These are phyloP conservation scores for Gaultheria prostrata DNA, from an alignment of 148 eudicot genomes.

Conservation along the genomic window DNA sequence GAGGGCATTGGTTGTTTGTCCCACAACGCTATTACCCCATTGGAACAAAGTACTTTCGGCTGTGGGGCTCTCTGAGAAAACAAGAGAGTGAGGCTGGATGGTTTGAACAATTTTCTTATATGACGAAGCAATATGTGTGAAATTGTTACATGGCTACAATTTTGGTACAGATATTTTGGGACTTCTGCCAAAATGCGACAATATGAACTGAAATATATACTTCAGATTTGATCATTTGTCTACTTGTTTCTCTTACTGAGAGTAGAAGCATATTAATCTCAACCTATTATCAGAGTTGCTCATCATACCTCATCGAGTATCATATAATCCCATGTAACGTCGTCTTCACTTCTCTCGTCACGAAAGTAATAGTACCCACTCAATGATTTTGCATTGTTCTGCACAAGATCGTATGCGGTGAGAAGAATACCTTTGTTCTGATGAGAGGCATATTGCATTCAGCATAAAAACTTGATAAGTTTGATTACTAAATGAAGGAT, in stretches of 20 bases:
- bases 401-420: constrained; percentile 90
- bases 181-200: constrained; percentile 63
- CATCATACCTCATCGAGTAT: constrained; percentile 83
- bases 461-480: not conserved
- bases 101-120: not conserved
- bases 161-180: constrained; percentile 72
- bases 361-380: constrained; percentile 40
- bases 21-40: constrained; percentile 89
- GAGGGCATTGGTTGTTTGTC: constrained; percentile 85
- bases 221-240: constrained; percentile 59
- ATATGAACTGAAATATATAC: constrained; percentile 83
- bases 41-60: constrained; percentile 86
- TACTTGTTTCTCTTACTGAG: not conserved
- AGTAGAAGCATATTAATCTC: not conserved
- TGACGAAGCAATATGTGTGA: not conserved
- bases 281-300: not conserved
- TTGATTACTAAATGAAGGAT: not conserved
- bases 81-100: constrained; percentile 72
- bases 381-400: constrained; percentile 72
- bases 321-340: constrained; percentile 84
- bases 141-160: not conserved
- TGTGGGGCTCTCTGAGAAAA: constrained; percentile 72
- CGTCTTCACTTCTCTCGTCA: constrained; percentile 60
- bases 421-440: constrained; percentile 89
- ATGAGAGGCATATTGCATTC: constrained; percentile 17